Evolutionary conservation across 225 moss, liverwort and hornwort species (phyloP).

Genomic region (Antitrichia curtipendula): DNA sequence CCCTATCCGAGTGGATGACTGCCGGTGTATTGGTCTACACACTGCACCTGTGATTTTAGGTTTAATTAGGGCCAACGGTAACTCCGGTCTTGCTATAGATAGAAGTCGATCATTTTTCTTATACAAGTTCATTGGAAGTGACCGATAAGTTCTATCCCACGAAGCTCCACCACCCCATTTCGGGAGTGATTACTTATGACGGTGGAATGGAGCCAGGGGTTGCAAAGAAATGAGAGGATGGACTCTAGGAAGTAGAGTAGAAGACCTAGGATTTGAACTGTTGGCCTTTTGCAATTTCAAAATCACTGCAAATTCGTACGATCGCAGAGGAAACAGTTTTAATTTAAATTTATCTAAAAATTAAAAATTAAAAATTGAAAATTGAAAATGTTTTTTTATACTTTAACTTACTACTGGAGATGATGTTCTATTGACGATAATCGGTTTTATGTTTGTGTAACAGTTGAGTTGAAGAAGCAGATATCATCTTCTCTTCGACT

Average conservation of each 20-base stretch:
- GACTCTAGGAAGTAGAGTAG: not conserved
- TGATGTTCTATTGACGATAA: not conserved
- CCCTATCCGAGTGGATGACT: not conserved
- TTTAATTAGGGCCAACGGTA: not conserved
- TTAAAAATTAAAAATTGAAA: too few relatives aligned
- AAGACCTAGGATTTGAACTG: not conserved
- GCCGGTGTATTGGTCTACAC: not conserved
- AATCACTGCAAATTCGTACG: not conserved
- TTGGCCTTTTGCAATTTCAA: not conserved
- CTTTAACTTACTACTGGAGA: not conserved
- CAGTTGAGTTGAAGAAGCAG: slow-evolving; percentile 99
- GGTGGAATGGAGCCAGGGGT: not conserved
- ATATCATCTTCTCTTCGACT: slow-evolving; percentile 95
- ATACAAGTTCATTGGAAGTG: not conserved
- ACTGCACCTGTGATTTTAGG: not conserved
- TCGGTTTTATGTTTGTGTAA: not conserved
- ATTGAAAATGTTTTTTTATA: not conserved
- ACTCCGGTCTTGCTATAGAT: not conserved
- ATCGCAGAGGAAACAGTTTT: not conserved
- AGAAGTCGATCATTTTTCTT: not conserved
- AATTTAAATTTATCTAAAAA: too few relatives aligned
- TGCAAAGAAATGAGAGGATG: not conserved
- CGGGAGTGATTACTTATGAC: not conserved
- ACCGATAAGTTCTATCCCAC: too few relatives aligned
- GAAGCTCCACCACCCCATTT: too few relatives aligned